phyloP scores from a whole-genome alignment of 2,329 filamentous ascomycete genomes.

The Lanzia echinophila region DNA sequence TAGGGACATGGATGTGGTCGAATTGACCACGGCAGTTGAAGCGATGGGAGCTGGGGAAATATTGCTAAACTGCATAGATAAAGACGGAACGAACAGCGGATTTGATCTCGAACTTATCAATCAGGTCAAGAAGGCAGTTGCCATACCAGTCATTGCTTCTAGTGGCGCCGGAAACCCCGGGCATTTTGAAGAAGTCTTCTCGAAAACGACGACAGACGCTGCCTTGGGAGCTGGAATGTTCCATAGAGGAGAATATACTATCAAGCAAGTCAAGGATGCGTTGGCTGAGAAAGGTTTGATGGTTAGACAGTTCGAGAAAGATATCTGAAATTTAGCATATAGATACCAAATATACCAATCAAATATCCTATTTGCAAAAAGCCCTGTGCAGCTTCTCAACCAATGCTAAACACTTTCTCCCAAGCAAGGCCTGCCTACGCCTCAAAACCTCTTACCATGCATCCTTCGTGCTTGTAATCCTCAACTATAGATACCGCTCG shows the following conservation, averaged over 20 bases:
- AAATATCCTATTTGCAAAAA: too few species aligned
- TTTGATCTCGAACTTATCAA: constrained; percentile 90
- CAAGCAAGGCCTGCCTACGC: too few species aligned
- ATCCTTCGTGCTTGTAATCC: too few species aligned
- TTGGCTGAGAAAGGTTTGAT: constrained; percentile 64
- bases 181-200: constrained; percentile 90
- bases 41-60: constrained; percentile 95
- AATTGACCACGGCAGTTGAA: constrained; percentile 83
- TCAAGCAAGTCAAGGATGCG: constrained; percentile 86
- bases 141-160: constrained; percentile 90
- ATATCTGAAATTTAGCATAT: constrained; percentile 12
- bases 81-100: constrained; percentile 87
- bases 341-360: neutral
- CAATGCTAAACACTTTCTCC: too few species aligned
- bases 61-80: constrained; percentile 94
- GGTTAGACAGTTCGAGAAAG: constrained; percentile 67
- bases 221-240: constrained; percentile 97
- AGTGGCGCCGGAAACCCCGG: constrained; percentile 82
- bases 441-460: too few species aligned
- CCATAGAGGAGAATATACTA: constrained; percentile 90
- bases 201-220: constrained; percentile 78
- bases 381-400: too few species aligned
- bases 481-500: too few species aligned
- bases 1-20: constrained; percentile 86
- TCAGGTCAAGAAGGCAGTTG: constrained; percentile 79